Conservation (phyloP, 257 asterid species). For the Solanum ahanhuiri region DNA sequence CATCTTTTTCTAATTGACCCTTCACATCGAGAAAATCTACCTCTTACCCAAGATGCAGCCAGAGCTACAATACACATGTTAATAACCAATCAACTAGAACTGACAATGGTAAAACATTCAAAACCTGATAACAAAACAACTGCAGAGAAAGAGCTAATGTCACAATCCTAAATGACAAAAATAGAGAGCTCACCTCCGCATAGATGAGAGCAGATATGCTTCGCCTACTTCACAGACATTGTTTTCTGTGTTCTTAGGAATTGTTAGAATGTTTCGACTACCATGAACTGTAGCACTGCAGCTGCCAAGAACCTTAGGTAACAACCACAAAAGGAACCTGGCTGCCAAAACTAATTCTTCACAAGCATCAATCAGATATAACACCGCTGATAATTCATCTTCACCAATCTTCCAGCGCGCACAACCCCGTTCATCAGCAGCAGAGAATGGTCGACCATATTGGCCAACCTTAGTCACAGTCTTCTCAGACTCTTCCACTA, state of each 20-base stretch:
- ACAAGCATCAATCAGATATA: slow-evolving; percentile 82
- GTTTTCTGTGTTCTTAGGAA: slow-evolving; percentile 57
- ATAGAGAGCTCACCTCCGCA: slow-evolving; percentile 49
- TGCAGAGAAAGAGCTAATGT: background rate
- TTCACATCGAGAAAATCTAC: background rate
- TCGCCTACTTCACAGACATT: slow-evolving; percentile 72
- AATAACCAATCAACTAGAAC: background rate
- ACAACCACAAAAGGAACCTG: slow-evolving; percentile 85
- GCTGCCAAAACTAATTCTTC: slow-evolving; percentile 61
- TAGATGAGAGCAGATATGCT: slow-evolving; percentile 68
- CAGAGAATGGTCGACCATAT: slow-evolving; percentile 44
- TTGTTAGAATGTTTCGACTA: slow-evolving; percentile 46
- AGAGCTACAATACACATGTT: background rate
- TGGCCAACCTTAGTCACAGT: slow-evolving; percentile 52
- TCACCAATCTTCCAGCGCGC: slow-evolving; percentile 82
- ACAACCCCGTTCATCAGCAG: slow-evolving; percentile 60
- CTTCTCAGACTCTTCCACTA: slow-evolving; percentile 74
- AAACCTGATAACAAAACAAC: background rate
- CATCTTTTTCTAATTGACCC: background rate
- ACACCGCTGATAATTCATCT: slow-evolving; percentile 65
- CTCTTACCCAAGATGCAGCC: background rate
- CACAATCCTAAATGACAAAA: background rate
- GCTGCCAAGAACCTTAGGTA: slow-evolving; percentile 63
- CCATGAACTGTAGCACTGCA: slow-evolving; percentile 49
- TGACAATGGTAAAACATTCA: background rate